Percentiles rank a stretch among this genome's conserved stretches.
phyloP scores from a whole-genome alignment of 2,329 filamentous ascomycete genomes.

The Clarireedia homoeocarpa region DNA sequence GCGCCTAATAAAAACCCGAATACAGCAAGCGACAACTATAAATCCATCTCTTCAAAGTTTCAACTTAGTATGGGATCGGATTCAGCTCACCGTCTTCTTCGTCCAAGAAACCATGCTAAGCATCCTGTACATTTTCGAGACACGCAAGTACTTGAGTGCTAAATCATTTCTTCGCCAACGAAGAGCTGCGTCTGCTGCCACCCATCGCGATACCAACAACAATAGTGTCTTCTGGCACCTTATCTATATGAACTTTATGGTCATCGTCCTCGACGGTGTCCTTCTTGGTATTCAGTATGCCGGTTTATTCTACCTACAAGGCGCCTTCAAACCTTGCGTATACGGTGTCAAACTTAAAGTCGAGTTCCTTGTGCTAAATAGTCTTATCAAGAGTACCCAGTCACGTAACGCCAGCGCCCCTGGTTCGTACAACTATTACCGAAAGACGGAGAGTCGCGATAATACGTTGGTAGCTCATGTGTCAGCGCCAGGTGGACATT shows the following conservation, averaged over 20 bases:
- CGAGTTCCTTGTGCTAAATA: conserved; percentile 40
- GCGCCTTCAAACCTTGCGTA: conserved; percentile 32
- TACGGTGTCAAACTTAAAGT: conserved; percentile 38
- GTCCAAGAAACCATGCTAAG: conserved; percentile 40
- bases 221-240: conserved; percentile 28
- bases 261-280: conserved; percentile 37
- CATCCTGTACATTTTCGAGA: conserved; percentile 45
- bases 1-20: conserved; percentile 22
- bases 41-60: conserved; percentile 25
- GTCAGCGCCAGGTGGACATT: background rate
- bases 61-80: conserved; percentile 35
- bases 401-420: background rate
- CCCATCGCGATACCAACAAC: background rate
- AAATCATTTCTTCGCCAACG: conserved; percentile 23
- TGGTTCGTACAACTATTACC: background rate
- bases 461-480: background rate
- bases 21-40: conserved; percentile 29
- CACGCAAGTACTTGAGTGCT: conserved; percentile 17
- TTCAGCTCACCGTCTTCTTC: conserved; percentile 38
- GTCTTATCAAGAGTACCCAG: background rate
- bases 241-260: conserved; percentile 37
- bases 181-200: conserved; percentile 21
- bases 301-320: conserved; percentile 31
- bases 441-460: background rate
- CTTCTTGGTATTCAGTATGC: conserved; percentile 32